Percentiles rank a stretch among this genome's conserved stretches.
phyloP scores from a whole-genome alignment of 1,284 basidiomycete species.

The Malassezia obtusa region DNA sequence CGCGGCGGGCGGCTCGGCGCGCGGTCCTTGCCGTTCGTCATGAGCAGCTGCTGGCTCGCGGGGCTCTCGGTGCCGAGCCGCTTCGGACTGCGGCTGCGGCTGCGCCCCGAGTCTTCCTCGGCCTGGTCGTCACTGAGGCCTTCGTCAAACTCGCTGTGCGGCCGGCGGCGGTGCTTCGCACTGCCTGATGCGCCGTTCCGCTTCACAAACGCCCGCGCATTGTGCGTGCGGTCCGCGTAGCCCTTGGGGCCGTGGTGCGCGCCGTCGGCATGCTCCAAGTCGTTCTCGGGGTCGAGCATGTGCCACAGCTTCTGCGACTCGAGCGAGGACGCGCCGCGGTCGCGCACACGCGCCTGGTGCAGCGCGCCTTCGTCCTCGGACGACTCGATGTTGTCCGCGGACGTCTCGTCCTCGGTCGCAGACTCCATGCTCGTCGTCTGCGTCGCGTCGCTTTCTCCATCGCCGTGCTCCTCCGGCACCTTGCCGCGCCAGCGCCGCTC shows the following conservation, averaged over 20 bases:
- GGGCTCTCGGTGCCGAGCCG: conserved; percentile 10
- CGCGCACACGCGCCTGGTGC: conserved; percentile 7
- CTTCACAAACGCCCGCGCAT: background rate
- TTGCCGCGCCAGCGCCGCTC: conserved; percentile 38
- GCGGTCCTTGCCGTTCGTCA: conserved; percentile 3
- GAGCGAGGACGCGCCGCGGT: conserved; percentile 3
- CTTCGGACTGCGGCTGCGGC: conserved; percentile 31
- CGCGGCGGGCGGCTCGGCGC: conserved; percentile 11
- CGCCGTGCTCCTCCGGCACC: conserved; percentile 9
- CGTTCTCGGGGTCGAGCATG: background rate
- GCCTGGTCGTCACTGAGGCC: conserved; percentile 8
- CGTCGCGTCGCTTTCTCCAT: conserved; percentile 13
- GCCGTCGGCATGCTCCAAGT: background rate
- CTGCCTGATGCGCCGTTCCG: background rate
- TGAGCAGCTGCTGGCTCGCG: background rate
- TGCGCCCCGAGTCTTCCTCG: conserved; percentile 22
- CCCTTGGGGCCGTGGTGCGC: too few relatives aligned
- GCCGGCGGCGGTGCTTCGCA: background rate
- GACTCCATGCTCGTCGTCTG: conserved; percentile 19
- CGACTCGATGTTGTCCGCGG: conserved; percentile 4
- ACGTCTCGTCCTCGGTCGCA: conserved; percentile 14
- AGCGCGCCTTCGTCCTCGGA: conserved; percentile 2
- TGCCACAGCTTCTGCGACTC: conserved; percentile 1
- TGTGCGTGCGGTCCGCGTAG: background rate
- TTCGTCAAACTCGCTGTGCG: conserved; percentile 1